These are phyloP conservation scores for Talaromyces rugulosus DNA, from an alignment of 2,329 filamentous ascomycete genomes.

Conservation along the genomic window DNA sequence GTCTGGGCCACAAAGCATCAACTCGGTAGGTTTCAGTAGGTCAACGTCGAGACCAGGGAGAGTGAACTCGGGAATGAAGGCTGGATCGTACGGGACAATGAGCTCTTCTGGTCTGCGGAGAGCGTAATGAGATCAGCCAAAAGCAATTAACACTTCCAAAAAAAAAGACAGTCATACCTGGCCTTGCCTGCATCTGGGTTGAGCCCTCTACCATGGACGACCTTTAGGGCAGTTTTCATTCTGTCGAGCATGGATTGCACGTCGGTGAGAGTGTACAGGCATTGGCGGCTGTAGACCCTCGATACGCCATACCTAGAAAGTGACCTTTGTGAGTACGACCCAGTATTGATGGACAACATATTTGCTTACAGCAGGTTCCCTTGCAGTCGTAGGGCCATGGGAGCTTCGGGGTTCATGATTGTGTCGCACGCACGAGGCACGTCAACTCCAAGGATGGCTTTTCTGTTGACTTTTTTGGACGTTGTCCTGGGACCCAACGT, in stretches of 20 bases:
- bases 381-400: slow-evolving; percentile 85
- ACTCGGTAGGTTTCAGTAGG: slow-evolving; percentile 29
- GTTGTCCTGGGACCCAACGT: slow-evolving; percentile 73
- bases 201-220: slow-evolving; percentile 55
- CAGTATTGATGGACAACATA: background rate
- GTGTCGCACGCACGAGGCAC: slow-evolving; percentile 81
- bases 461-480: slow-evolving; percentile 71
- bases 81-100: slow-evolving; percentile 74
- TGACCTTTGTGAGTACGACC: background rate
- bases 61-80: slow-evolving; percentile 65
- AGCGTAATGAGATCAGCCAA: background rate
- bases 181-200: slow-evolving; percentile 68
- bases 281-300: slow-evolving; percentile 82
- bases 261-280: slow-evolving; percentile 77
- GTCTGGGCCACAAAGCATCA: background rate
- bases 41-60: slow-evolving; percentile 59
- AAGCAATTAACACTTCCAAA: background rate
- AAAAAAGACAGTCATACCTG: slow-evolving; percentile 51
- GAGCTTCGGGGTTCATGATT: slow-evolving; percentile 80
- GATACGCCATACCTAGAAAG: slow-evolving; percentile 66
- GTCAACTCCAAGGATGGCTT: slow-evolving; percentile 83
- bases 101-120: slow-evolving; percentile 67
- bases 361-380: slow-evolving; percentile 69
- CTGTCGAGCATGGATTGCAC: slow-evolving; percentile 69
- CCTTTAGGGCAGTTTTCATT: slow-evolving; percentile 64